Percentiles rank a stretch among this genome's conserved stretches.
phyloP scores from a whole-genome alignment of 108 stramenopile species.

The Skeletonema potamos region DNA sequence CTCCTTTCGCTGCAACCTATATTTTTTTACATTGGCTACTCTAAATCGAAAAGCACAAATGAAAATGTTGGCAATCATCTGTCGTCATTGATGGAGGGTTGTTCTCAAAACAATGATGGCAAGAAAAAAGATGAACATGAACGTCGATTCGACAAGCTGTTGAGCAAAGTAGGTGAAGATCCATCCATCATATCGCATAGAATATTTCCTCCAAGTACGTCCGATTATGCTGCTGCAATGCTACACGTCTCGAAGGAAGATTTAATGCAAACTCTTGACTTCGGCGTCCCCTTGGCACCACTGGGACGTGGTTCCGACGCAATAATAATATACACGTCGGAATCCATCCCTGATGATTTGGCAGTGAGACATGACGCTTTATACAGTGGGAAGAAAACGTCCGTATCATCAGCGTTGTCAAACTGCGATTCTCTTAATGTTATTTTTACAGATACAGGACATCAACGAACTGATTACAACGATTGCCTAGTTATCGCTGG shows the following conservation, averaged over 20 bases:
- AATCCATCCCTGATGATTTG: slow-evolving; percentile 23
- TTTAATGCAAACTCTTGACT: slow-evolving; percentile 33
- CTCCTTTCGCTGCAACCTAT: background rate
- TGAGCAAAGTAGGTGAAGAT: background rate
- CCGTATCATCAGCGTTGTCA: slow-evolving; percentile 34
- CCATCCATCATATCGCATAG: background rate
- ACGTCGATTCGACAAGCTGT: background rate
- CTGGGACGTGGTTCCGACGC: slow-evolving; percentile 23
- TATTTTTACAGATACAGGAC: slow-evolving; percentile 28
- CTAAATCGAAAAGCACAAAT: background rate
- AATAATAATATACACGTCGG: slow-evolving; percentile 46
- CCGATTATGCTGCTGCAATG: background rate
- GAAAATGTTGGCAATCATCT: background rate
- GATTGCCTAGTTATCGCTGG: slow-evolving; percentile 56
- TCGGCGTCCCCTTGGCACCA: slow-evolving; percentile 43
- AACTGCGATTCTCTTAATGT: slow-evolving; percentile 65
- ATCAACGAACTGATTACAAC: background rate
- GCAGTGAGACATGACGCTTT: background rate
- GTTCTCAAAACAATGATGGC: background rate
- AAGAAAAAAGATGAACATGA: background rate
- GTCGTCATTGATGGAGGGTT: background rate
- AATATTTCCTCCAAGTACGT: background rate
- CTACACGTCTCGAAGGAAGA: slow-evolving; percentile 20
- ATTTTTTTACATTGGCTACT: background rate
- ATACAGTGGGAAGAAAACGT: background rate